Evolutionary conservation across 352 stramenopile genomes (phyloP).

Genomic region (Globisporangium barbulae): DNA sequence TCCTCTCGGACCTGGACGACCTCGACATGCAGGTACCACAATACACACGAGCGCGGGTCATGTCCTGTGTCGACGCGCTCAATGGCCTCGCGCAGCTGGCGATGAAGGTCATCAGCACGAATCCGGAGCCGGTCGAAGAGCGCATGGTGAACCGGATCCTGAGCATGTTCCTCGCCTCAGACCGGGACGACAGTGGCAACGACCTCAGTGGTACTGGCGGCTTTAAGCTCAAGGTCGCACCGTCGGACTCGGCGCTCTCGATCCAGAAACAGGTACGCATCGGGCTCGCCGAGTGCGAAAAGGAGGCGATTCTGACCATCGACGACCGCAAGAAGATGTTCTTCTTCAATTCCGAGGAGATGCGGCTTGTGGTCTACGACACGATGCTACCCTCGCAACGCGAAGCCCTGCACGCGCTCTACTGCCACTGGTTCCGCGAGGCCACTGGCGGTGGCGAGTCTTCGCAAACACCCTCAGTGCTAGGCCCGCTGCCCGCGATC

Average conservation of each 20-base stretch:
- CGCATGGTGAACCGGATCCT: slow-evolving; percentile 55
- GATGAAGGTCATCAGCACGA: slow-evolving; percentile 64
- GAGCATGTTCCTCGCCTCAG: slow-evolving; percentile 31
- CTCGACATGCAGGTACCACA: slow-evolving; percentile 72
- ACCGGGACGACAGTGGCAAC: slow-evolving; percentile 36
- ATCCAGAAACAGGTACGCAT: slow-evolving; percentile 54
- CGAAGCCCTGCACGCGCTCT: slow-evolving; percentile 58
- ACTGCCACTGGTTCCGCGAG: slow-evolving; percentile 54
- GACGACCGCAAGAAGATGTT: slow-evolving; percentile 52
- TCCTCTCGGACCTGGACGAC: slow-evolving; percentile 69
- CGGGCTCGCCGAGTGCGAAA: slow-evolving; percentile 16
- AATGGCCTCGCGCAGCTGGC: slow-evolving; percentile 54
- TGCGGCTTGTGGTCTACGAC: slow-evolving; percentile 60
- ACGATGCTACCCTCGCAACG: slow-evolving; percentile 64
- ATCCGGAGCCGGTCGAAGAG: slow-evolving; percentile 61
- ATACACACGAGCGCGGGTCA: slow-evolving; percentile 66
- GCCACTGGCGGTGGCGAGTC: slow-evolving; percentile 1
- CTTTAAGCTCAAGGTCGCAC: slow-evolving; percentile 35
- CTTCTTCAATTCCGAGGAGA: slow-evolving; percentile 69
- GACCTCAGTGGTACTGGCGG: slow-evolving; percentile 13
- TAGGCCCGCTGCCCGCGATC: background rate
- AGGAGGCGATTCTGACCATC: slow-evolving; percentile 45
- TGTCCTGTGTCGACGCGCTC: slow-evolving; percentile 60
- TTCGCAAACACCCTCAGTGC: background rate
- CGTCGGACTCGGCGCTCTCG: slow-evolving; percentile 35